These are phyloP conservation scores for Escovopsis sp. DNA, from an alignment of 2,329 filamentous ascomycete genomes.

Conservation along the genomic window DNA sequence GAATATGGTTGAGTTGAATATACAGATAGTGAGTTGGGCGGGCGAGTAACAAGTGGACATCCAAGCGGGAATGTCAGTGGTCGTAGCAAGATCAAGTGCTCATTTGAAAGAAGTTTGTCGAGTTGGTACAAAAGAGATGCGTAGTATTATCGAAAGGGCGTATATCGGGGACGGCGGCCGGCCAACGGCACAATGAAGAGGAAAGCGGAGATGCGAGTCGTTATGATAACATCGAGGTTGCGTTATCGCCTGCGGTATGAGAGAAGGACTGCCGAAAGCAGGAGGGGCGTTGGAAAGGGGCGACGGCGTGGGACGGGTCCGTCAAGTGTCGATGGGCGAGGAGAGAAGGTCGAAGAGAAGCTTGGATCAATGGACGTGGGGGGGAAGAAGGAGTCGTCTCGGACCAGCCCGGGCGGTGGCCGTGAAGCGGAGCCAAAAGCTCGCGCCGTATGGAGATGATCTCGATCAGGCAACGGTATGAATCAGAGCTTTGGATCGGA, in stretches of 20 bases:
- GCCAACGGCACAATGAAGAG: constrained; percentile 8
- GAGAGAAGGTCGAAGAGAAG: constrained; percentile 1
- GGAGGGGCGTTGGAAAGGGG: constrained; percentile 8
- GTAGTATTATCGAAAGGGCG: constrained; percentile 17
- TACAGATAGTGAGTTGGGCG: constrained; percentile 15
- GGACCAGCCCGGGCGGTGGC: constrained; percentile 13
- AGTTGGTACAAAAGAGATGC: constrained; percentile 20
- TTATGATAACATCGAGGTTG: constrained; percentile 30
- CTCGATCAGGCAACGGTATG: constrained; percentile 9
- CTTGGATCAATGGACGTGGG: background rate
- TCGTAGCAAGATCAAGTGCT: constrained; percentile 26
- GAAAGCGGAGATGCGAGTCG: constrained; percentile 21
- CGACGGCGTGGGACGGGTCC: constrained; percentile 17
- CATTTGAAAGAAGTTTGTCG: constrained; percentile 19
- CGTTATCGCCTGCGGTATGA: constrained; percentile 10
- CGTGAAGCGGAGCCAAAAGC: constrained; percentile 17
- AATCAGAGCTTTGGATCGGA: constrained; percentile 3
- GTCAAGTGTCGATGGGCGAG: constrained; percentile 6
- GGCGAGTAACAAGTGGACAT: constrained; percentile 12
- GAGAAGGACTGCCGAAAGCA: constrained; percentile 15
- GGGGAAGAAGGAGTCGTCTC: constrained; percentile 11
- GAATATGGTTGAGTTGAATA: constrained; percentile 15
- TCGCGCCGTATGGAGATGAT: constrained; percentile 13
- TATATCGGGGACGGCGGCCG: constrained; percentile 10
- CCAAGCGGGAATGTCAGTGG: constrained; percentile 11